Evolutionary conservation across 305 asterid species (phyloP).

Genomic region (Coffea humblotiana): DNA sequence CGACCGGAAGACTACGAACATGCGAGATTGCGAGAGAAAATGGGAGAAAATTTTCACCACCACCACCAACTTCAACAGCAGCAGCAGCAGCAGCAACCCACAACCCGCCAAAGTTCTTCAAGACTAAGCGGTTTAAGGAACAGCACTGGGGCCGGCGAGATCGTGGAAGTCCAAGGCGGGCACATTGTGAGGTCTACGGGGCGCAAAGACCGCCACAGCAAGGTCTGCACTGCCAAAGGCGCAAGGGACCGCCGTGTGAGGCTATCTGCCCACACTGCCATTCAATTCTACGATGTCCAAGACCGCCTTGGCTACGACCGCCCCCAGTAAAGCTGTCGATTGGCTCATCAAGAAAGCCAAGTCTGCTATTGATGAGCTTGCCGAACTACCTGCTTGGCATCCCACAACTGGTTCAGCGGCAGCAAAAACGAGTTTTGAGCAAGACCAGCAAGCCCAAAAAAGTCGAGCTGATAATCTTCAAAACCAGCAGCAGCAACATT

Average conservation of each 20-base stretch:
- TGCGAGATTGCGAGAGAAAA: constrained; percentile 61
- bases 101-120: constrained; percentile 22
- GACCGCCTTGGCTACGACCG: constrained; percentile 96
- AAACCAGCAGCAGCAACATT: constrained; percentile 18
- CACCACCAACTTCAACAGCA: constrained; percentile 14
- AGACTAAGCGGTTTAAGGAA: constrained; percentile 19
- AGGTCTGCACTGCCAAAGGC: constrained; percentile 97
- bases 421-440: constrained; percentile 24
- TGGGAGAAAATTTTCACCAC: constrained; percentile 49
- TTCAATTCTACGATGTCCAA: constrained; percentile 93
- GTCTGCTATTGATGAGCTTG: constrained; percentile 89
- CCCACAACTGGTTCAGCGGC: constrained; percentile 49
- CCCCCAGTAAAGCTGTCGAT: constrained; percentile 97
- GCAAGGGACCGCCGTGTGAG: constrained; percentile 97
- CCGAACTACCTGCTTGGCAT: constrained; percentile 87
- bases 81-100: not conserved
- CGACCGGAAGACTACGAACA: constrained; percentile 49
- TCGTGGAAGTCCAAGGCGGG: constrained; percentile 94
- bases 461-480: constrained; percentile 21
- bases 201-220: constrained; percentile 96
- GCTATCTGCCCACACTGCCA: constrained; percentile 93
- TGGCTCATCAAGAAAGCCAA: constrained; percentile 95
- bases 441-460: constrained; percentile 27
- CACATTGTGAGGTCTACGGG: constrained; percentile 95
- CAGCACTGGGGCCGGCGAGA: constrained; percentile 68